Base-by-base conservation (phyloP, 495 filamentous ascomycete species). In the Aspergillus asperescens region DNA sequence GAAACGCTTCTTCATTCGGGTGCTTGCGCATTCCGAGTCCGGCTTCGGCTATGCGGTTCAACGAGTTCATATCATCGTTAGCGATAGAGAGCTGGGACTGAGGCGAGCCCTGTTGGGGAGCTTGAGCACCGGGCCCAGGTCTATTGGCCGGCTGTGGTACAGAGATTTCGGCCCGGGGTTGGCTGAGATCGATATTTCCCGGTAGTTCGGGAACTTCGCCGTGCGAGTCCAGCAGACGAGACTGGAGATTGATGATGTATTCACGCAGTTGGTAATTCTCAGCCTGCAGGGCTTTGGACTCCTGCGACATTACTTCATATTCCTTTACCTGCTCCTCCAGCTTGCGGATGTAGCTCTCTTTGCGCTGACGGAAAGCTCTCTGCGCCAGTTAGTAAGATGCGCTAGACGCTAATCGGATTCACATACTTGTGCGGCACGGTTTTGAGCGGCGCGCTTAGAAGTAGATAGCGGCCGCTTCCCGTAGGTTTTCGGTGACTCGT, bases 341-440 rank as follows among this genome's bases (percentile, higher is more conserved):
- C 64, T 91, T 90, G 74, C 95, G 95, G 67, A 98, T 98, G 66
- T 97, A 96, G 27, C 84, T 87, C 71, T 98, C 93, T 70, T 98
- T 98, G 47, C 93, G 87, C 76, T 96, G 91, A 20, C 93, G 88
- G 71, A 98, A 98, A 18, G 93, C 93, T 58, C 93, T 84, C 93
- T 97, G 62, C 55, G 45, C 25, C 28, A 59, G 53, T 58, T 37
- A 62, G 50, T 37, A n/a, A 15, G 31, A 22, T 23, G 2, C 18
- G 20, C 9, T 41, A 23, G 23, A 24, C 9, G 25, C 15, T 12
- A 5, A 7, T 10, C 27, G 29, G 5, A 10, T 4, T 22, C 40
- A 73, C 79, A 41, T 80, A 96, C 93, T 85, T 98, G 93, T 40
- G 93, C 93, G 58, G 93, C 93, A 60, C 93, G 79, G 62, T 98